These are phyloP conservation scores for Mycosphaerella sp. DNA, from an alignment of 2,329 filamentous ascomycete genomes.

Conservation along the genomic window DNA sequence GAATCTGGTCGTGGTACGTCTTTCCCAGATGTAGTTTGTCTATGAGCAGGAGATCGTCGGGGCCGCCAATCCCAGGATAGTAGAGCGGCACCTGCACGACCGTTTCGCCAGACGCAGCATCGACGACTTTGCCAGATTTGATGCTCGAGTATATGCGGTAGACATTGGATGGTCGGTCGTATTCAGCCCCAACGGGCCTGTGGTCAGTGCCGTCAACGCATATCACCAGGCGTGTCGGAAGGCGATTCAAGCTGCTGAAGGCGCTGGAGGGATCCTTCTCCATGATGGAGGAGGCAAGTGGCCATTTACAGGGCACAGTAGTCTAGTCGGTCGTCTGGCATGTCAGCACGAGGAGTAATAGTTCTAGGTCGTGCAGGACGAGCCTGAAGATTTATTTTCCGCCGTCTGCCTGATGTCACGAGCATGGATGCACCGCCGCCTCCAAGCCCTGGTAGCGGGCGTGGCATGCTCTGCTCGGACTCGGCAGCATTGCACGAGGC, in stretches of 20 bases:
- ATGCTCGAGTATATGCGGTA: slow-evolving; percentile 19
- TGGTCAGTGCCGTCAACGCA: slow-evolving; percentile 23
- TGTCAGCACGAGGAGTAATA: background rate
- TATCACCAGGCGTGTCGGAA: slow-evolving; percentile 19
- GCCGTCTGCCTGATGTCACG: background rate
- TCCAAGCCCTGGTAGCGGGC: background rate
- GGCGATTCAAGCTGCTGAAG: background rate
- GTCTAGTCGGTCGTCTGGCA: background rate
- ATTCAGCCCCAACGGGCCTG: slow-evolving; percentile 3
- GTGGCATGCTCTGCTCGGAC: background rate
- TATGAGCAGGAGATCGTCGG: slow-evolving; percentile 17
- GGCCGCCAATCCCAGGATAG: slow-evolving; percentile 17
- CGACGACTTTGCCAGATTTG: slow-evolving; percentile 15
- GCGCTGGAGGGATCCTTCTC: background rate
- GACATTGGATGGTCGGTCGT: slow-evolving; percentile 17
- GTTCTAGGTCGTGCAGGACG: background rate
- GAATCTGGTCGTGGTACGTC: slow-evolving; percentile 22
- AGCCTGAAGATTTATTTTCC: background rate
- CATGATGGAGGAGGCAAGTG: background rate
- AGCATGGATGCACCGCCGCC: background rate
- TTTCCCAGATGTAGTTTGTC: slow-evolving; percentile 20
- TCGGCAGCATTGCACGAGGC: background rate
- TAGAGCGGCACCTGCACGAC: slow-evolving; percentile 18
- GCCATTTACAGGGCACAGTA: background rate
- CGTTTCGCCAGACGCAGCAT: slow-evolving; percentile 1